A percentile compares a stretch with the other conserved stretches of the same genome.
Evolutionary conservation across 164 flowering plant genomes (phyloP).

Genomic region (Vitis riparia): DNA sequence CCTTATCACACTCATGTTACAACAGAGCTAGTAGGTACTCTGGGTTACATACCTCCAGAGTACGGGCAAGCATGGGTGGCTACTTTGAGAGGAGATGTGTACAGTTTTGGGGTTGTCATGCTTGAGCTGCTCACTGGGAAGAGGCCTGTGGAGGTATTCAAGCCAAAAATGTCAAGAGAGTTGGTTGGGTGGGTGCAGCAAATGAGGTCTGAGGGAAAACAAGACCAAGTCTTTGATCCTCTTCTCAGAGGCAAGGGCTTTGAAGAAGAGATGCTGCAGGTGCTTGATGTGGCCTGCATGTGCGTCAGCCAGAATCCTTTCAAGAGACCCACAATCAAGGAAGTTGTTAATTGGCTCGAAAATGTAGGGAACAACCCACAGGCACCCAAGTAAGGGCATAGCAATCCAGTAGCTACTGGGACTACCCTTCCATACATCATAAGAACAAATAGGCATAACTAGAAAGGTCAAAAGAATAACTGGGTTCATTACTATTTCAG

Average conservation of each 20-base stretch:
- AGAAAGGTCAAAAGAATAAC: slow-evolving; percentile 2
- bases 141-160: slow-evolving; percentile 55
- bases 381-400: slow-evolving; percentile 20
- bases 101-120: slow-evolving; percentile 70
- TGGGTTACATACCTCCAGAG: slow-evolving; percentile 78
- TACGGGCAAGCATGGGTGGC: slow-evolving; percentile 74
- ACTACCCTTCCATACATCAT: not conserved
- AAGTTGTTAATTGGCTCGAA: slow-evolving; percentile 60
- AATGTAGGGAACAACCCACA: slow-evolving; percentile 28
- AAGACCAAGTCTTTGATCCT: slow-evolving; percentile 49
- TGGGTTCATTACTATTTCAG: not conserved
- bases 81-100: slow-evolving; percentile 65
- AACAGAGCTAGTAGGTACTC: slow-evolving; percentile 79
- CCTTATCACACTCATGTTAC: slow-evolving; percentile 77
- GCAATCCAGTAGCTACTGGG: not conserved
- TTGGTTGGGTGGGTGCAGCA: slow-evolving; percentile 62
- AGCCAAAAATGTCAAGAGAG: slow-evolving; percentile 55
- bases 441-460: slow-evolving; percentile 11
- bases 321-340: slow-evolving; percentile 59
- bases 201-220: slow-evolving; percentile 49
- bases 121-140: slow-evolving; percentile 65
- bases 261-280: slow-evolving; percentile 58
- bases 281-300: slow-evolving; percentile 61
- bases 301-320: slow-evolving; percentile 57
- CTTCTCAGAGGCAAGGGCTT: slow-evolving; percentile 44